phyloP scores from a whole-genome alignment of 768 basidiomycete species.

The Agrocybe pediades region DNA sequence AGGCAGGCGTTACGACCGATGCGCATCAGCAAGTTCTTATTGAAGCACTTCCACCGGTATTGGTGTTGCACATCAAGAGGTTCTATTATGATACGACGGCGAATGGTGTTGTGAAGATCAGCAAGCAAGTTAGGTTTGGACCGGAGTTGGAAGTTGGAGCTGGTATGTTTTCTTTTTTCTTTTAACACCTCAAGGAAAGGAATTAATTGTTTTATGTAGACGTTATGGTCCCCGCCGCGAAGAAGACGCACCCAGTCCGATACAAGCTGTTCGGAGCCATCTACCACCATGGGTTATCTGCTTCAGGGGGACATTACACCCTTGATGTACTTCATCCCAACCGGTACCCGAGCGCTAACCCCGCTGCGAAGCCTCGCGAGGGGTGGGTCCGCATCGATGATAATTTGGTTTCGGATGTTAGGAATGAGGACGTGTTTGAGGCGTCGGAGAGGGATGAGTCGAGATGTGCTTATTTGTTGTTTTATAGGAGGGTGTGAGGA shows the following conservation, averaged over 20 bases:
- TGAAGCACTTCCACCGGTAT: constrained; percentile 79
- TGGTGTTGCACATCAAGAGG: constrained; percentile 88
- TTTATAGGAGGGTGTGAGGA: constrained; percentile 66
- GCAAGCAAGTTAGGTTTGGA: constrained; percentile 78
- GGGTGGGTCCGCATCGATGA: constrained; percentile 96
- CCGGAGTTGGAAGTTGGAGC: constrained; percentile 76
- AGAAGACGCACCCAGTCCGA: constrained; percentile 45
- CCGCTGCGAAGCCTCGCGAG: constrained; percentile 46
- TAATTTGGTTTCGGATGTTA: constrained; percentile 79
- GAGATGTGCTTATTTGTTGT: constrained; percentile 84
- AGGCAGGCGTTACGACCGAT: constrained; percentile 63
- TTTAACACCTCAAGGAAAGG: not conserved
- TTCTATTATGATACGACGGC: constrained; percentile 83
- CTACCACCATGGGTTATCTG: constrained; percentile 92
- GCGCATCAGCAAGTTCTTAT: constrained; percentile 67
- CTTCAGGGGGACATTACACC: constrained; percentile 95
- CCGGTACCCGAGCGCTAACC: constrained; percentile 43
- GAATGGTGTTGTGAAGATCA: constrained; percentile 82
- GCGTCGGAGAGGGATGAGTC: constrained; percentile 51
- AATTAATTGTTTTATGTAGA: constrained; percentile 37
- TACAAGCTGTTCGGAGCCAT: constrained; percentile 91
- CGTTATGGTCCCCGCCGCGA: constrained; percentile 56
- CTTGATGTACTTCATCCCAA: constrained; percentile 83
- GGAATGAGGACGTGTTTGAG: constrained; percentile 73
- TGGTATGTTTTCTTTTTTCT: constrained; percentile 43